Evolutionary conservation across 768 basidiomycete species (phyloP), one percentile per base, ranked within the genome.

Genomic region (Leccinellum luteum): DNA sequence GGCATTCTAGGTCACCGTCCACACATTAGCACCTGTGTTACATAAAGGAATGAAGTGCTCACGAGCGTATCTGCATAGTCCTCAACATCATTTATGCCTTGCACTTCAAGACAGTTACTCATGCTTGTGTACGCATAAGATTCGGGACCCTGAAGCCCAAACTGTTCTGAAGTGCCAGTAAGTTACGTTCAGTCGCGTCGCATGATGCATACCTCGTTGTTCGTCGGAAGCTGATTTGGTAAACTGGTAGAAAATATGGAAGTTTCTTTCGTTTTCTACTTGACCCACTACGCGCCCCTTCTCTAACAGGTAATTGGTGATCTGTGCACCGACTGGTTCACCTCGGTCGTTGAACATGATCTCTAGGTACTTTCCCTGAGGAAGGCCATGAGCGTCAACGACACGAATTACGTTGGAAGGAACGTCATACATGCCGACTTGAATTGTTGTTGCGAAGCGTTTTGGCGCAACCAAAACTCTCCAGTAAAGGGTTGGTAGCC

Each of bases 221-320:
- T 88, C 91, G 48, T 87, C 80, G 7, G 90, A 85, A 4, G 97
- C 96, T 6, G 87, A 94, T 70, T 98, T 99, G 27, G 97, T 98
- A 73, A 98, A 97, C 70, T 99, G 97, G 73, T 98, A 99, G 79
- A 99, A 98, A 59, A 99, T 95, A 68, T 99, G 97, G 74, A 98
- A 98, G 72, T 97, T 92, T 59, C 97, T 86, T 74, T 99, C 97
- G 63, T 91, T 89, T 71, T 92, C 89, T 54, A 98, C 91, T 69
- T 99, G 97, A 32, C 95, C 94, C 12, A 98, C 95, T 13, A 98
- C 93, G 59, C 94, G 85, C 21, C 93, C 92, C 75, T 99, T 99
- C 75, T 99, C 97, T 59, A 99, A 77, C 10, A 99, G 82, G 69
- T 99, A 99, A 72, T 98, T 99, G 7, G 97, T 98, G 61, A 99